Percentiles rank a stretch among this genome's conserved stretches.
These are phyloP conservation scores for Barnettozyma californica DNA, from an alignment of 805 yeast species.

Conservation along the genomic window DNA sequence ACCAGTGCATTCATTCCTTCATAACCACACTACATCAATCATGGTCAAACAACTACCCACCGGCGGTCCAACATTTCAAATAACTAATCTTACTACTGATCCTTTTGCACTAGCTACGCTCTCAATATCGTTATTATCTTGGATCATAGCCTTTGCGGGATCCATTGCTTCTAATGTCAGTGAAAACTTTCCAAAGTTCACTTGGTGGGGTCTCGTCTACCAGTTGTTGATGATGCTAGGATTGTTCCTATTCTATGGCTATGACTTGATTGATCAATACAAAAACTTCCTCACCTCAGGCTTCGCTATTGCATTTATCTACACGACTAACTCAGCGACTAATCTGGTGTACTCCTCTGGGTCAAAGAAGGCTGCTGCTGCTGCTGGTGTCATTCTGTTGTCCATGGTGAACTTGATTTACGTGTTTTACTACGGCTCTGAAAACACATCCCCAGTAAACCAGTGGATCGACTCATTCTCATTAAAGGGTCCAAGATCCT, in stretches of 20 bases:
- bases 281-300: conserved; percentile 39
- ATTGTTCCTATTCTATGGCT: conserved; percentile 48
- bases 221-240: conserved; percentile 56
- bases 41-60: conserved; percentile 1
- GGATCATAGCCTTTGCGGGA: conserved; percentile 89
- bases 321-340: conserved; percentile 80
- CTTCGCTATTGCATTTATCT: conserved; percentile 67
- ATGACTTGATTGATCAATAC: conserved; percentile 65
- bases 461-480: conserved; percentile 82
- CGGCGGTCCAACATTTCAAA: conserved; percentile 17
- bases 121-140: conserved; percentile 67
- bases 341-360: conserved; percentile 64
- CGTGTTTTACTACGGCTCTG: conserved; percentile 87
- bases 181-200: conserved; percentile 64
- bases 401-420: conserved; percentile 80
- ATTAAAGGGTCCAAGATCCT: conserved; percentile 41
- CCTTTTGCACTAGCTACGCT: conserved; percentile 85
- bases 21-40: not conserved
- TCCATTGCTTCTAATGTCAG: conserved; percentile 52
- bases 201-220: conserved; percentile 96
- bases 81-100: conserved; percentile 61
- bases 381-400: conserved; percentile 85
- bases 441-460: conserved; percentile 82
- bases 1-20: not conserved
- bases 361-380: conserved; percentile 73